Evolutionary conservation across 176 grass and related monocot species (phyloP).

Genomic region (Oryza glaberrima): DNA sequence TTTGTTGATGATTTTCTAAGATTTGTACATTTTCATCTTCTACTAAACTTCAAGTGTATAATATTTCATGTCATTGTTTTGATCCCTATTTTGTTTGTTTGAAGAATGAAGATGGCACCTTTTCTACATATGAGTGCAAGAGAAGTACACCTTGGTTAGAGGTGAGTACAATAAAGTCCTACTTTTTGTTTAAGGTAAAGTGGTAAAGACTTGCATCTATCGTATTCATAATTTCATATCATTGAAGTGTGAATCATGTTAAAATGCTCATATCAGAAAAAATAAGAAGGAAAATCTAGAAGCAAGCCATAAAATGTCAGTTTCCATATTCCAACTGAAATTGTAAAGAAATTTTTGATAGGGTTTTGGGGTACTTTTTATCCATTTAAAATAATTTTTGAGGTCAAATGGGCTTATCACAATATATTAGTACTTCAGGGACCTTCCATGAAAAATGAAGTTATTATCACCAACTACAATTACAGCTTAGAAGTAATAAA

Average conservation of each 20-base stretch:
- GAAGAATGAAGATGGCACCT: conserved; percentile 58
- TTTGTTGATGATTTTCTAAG: too few relatives aligned
- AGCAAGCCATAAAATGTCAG: not conserved
- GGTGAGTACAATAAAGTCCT: conserved; percentile 9
- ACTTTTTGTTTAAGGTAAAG: not conserved
- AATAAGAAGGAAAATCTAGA: too few relatives aligned
- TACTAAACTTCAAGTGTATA: too few relatives aligned
- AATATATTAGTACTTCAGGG: too few relatives aligned
- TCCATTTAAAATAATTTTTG: too few relatives aligned
- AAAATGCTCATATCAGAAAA: not conserved
- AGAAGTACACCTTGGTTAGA: conserved; percentile 56
- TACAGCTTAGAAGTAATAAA: too few relatives aligned
- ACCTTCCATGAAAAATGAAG: too few relatives aligned
- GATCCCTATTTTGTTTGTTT: not conserved
- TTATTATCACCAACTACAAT: too few relatives aligned
- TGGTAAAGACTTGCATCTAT: not conserved
- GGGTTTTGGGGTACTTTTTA: too few relatives aligned
- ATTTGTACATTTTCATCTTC: too few relatives aligned
- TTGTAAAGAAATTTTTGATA: not conserved
- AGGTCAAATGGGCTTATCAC: too few relatives aligned
- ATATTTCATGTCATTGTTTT: not conserved
- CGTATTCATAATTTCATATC: not conserved
- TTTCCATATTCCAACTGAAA: not conserved
- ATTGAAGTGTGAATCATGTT: not conserved
- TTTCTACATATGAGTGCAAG: conserved; percentile 52